phyloP scores from a whole-genome alignment of 495 filamentous ascomycete genomes.

The Aspergillus homomorphus region DNA sequence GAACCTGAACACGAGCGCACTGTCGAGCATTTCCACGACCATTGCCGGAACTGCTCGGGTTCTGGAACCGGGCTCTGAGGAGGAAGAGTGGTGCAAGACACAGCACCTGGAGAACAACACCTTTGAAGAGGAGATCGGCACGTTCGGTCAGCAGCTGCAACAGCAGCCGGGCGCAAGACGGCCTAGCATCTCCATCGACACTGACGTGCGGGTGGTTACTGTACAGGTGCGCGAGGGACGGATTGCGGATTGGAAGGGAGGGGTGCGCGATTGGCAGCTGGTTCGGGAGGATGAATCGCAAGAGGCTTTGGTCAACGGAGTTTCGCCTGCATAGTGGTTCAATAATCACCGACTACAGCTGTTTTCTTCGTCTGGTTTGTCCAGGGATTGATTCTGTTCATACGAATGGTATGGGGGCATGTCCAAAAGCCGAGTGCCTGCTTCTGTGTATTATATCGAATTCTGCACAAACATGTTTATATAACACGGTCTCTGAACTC shows the following conservation, averaged over 20 bases:
- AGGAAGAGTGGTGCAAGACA: constrained; percentile 77
- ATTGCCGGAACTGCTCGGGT: constrained; percentile 82
- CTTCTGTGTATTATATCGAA: not conserved
- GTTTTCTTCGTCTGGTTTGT: not conserved
- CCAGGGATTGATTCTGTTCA: not conserved
- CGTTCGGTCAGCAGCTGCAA: constrained; percentile 41
- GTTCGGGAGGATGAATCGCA: constrained; percentile 31
- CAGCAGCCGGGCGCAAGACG: constrained; percentile 26
- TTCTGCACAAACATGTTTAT: not conserved
- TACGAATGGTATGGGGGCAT: not conserved
- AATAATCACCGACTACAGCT: too few relatives aligned
- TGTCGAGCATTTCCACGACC: constrained; percentile 89
- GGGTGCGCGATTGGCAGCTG: constrained; percentile 69
- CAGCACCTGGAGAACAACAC: constrained; percentile 90
- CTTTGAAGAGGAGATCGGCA: constrained; percentile 55
- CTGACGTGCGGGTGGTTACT: constrained; percentile 69
- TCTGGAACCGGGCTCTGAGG: constrained; percentile 65
- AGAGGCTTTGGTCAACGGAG: constrained; percentile 39
- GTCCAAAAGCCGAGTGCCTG: not conserved
- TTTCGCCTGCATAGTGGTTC: constrained; percentile 10
- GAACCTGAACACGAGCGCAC: constrained; percentile 82
- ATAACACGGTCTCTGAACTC: too few relatives aligned
- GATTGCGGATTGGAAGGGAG: constrained; percentile 79
- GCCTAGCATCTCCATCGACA: constrained; percentile 60
- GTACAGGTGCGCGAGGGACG: constrained; percentile 71